Conservation (phyloP, 495 filamentous ascomycete species). For the Neurospora sp. region DNA sequence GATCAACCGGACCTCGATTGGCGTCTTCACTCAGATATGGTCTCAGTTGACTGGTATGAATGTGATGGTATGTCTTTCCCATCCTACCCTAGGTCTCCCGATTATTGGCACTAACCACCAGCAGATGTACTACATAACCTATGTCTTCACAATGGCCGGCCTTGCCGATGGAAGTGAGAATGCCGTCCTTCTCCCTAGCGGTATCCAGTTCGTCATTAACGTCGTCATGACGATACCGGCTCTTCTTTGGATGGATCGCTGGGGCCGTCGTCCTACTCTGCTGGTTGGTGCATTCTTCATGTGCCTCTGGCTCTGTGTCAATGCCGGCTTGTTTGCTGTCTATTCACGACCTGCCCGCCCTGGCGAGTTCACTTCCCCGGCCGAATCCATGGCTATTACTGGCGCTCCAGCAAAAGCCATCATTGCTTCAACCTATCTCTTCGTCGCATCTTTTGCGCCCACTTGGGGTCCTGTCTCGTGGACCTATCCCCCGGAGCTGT, state of each 20-base stretch:
- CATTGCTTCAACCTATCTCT: slow-evolving; percentile 70
- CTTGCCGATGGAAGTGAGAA: slow-evolving; percentile 29
- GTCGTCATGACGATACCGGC: slow-evolving; percentile 48
- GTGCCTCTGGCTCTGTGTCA: slow-evolving; percentile 58
- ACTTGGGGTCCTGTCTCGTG: slow-evolving; percentile 66
- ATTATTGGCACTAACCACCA: slow-evolving; percentile 1
- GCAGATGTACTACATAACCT: slow-evolving; percentile 45
- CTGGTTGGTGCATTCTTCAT: slow-evolving; percentile 57
- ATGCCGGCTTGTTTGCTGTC: slow-evolving; percentile 54
- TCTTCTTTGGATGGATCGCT: slow-evolving; percentile 46
- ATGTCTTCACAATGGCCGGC: slow-evolving; percentile 66
- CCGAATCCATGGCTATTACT: slow-evolving; percentile 39
- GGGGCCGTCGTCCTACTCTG: slow-evolving; percentile 54
- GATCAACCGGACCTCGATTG: slow-evolving; percentile 66
- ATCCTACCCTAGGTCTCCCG: slow-evolving; percentile 13
- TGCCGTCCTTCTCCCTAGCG: slow-evolving; percentile 51
- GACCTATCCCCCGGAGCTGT: slow-evolving; percentile 71
- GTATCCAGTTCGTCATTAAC: slow-evolving; percentile 69
- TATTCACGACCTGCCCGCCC: slow-evolving; percentile 30
- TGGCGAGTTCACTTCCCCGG: slow-evolving; percentile 25
- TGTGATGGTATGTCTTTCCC: slow-evolving; percentile 59
- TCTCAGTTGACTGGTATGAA: slow-evolving; percentile 79
- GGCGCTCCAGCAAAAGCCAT: slow-evolving; percentile 57
- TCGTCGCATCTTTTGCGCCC: slow-evolving; percentile 65
- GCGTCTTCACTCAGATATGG: slow-evolving; percentile 77